phyloP scores from a whole-genome alignment of 2,329 filamentous ascomycete genomes.

The Xylaria sp. region DNA sequence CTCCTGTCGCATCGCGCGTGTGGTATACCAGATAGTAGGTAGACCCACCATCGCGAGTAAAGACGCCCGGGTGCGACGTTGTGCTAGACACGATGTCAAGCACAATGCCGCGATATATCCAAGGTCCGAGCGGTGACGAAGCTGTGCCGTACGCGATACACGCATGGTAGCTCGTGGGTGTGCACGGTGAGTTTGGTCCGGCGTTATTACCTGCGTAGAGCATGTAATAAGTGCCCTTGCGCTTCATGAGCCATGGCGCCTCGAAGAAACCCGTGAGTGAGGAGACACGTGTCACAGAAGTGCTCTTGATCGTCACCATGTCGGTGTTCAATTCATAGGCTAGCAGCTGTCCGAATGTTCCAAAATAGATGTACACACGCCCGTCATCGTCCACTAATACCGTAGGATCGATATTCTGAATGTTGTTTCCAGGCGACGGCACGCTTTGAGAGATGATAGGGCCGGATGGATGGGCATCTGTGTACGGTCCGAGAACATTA shows the following conservation, averaged over 20 bases:
- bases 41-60: constrained; percentile 42
- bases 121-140: constrained; percentile 49
- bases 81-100: constrained; percentile 52
- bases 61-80: constrained; percentile 51
- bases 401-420: constrained; percentile 55
- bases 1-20: constrained; percentile 50
- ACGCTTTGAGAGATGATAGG: constrained; percentile 52
- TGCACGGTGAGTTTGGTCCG: constrained; percentile 50
- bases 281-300: constrained; percentile 37
- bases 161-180: constrained; percentile 52
- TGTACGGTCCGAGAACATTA: constrained; percentile 50
- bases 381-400: constrained; percentile 52
- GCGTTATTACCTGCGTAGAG: constrained; percentile 54
- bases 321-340: constrained; percentile 50
- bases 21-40: constrained; percentile 50
- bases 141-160: constrained; percentile 53
- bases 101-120: constrained; percentile 50
- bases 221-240: constrained; percentile 51
- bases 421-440: constrained; percentile 47
- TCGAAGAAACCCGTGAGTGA: constrained; percentile 51
- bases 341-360: constrained; percentile 51
- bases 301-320: constrained; percentile 50
- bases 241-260: constrained; percentile 51
- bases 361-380: constrained; percentile 52
- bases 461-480: constrained; percentile 49